Conservation (phyloP, 1,284 basidiomycete genomes). For the Anthracocystis walkeri region DNA sequence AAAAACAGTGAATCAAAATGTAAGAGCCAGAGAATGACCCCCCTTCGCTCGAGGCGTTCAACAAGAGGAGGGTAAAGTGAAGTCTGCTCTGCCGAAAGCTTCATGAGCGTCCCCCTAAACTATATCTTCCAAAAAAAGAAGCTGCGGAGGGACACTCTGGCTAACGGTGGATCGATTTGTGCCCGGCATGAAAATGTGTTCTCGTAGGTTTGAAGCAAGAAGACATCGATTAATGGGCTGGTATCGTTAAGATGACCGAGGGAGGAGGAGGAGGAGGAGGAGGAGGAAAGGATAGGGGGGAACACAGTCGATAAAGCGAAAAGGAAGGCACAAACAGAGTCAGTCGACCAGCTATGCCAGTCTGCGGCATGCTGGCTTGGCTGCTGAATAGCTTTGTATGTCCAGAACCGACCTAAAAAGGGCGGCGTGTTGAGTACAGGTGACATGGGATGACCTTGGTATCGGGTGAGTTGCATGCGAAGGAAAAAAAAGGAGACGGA, state of each 20-base stretch:
- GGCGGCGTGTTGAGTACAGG: neutral
- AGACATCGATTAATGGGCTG: conserved; percentile 64
- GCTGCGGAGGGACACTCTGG: conserved; percentile 12
- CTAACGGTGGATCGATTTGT: conserved; percentile 24
- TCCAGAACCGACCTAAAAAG: neutral
- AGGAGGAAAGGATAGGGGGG: neutral
- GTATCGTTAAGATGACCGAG: neutral
- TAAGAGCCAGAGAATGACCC: conserved; percentile 52
- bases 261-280: conserved; percentile 2
- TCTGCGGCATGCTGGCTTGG: neutral
- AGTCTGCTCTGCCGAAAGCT: conserved; percentile 31
- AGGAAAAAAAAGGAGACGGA: neutral
- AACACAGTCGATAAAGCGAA: conserved; percentile 2
- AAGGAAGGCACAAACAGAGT: neutral
- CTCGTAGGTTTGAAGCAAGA: conserved; percentile 34
- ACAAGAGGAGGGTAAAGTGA: conserved; percentile 53
- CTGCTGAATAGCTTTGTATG: conserved; percentile 1
- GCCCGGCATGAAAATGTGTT: conserved; percentile 64
- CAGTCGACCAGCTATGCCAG: neutral
- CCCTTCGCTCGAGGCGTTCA: neutral
- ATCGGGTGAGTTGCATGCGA: conserved; percentile 15
- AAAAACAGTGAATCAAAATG: conserved; percentile 16
- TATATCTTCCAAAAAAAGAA: conserved; percentile 8
- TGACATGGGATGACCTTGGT: conserved; percentile 16
- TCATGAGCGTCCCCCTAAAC: conserved; percentile 9